These are phyloP conservation scores for Earliella scabrosa DNA, from an alignment of 1,284 basidiomycete genomes.

Conservation along the genomic window DNA sequence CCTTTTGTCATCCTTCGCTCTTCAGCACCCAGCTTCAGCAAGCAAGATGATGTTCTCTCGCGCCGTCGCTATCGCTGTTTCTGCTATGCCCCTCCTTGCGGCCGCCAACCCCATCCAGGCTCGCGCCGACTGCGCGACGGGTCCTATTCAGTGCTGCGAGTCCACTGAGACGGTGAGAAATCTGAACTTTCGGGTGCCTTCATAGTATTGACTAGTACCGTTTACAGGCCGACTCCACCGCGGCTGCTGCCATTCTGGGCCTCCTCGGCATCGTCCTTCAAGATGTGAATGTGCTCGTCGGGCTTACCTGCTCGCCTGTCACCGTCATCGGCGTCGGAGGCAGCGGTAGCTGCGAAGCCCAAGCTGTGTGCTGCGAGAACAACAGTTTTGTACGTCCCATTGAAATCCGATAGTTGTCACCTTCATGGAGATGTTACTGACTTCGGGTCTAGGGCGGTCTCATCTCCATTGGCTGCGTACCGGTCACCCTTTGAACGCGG, in stretches of 20 bases:
- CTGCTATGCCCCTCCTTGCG: constrained; percentile 24
- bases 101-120: constrained; percentile 23
- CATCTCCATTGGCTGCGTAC: background rate
- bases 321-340: constrained; percentile 27
- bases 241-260: constrained; percentile 20
- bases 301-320: constrained; percentile 34
- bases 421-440: background rate
- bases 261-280: constrained; percentile 30
- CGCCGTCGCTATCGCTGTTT: constrained; percentile 4
- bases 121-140: constrained; percentile 28
- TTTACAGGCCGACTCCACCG: constrained; percentile 20
- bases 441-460: no score
- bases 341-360: constrained; percentile 17
- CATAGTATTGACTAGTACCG: background rate
- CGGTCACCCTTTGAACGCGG: no score
- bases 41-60: constrained; percentile 18
- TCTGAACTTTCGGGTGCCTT: background rate
- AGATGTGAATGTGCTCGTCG: constrained; percentile 28
- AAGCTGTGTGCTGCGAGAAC: constrained; percentile 8
- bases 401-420: background rate
- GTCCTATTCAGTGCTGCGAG: constrained; percentile 32
- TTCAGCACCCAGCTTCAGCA: background rate
- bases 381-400: constrained; percentile 5
- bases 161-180: constrained; percentile 10
- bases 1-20: no score